phyloP scores from a whole-genome alignment of 495 filamentous ascomycete species.

The Tuber borchii region DNA sequence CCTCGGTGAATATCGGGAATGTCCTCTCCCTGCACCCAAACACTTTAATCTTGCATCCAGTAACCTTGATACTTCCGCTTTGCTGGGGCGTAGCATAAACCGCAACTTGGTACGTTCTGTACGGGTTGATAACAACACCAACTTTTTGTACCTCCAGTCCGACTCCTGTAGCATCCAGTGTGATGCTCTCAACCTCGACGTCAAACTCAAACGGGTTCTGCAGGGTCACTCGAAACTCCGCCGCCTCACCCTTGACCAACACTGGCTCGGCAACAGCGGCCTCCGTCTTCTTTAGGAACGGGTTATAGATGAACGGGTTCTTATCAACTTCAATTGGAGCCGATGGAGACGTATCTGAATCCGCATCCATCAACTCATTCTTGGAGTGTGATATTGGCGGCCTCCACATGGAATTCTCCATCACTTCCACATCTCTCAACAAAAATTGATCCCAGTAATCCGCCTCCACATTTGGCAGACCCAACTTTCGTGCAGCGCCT shows the following conservation, averaged over 20 bases:
- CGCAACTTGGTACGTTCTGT: constrained; percentile 69
- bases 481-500: constrained; percentile 64
- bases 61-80: constrained; percentile 63
- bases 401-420: constrained; percentile 49
- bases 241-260: constrained; percentile 68
- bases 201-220: constrained; percentile 95
- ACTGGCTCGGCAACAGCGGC: constrained; percentile 55
- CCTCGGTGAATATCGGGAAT: constrained; percentile 72
- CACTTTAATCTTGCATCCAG: constrained; percentile 71
- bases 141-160: constrained; percentile 61
- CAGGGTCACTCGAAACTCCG: constrained; percentile 69
- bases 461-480: constrained; percentile 60
- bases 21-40: constrained; percentile 69
- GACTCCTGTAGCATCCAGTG: constrained; percentile 64
- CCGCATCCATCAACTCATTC: constrained; percentile 60
- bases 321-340: constrained; percentile 54
- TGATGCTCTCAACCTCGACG: constrained; percentile 73
- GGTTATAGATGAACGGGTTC: constrained; percentile 88
- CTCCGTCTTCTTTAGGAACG: constrained; percentile 65
- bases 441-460: constrained; percentile 98
- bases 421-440: constrained; percentile 68
- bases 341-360: constrained; percentile 48
- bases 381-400: constrained; percentile 66
- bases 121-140: constrained; percentile 64
- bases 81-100: constrained; percentile 61